These are phyloP conservation scores for Cercospora canescens DNA, from an alignment of 2,329 filamentous ascomycete species.

Conservation along the genomic window DNA sequence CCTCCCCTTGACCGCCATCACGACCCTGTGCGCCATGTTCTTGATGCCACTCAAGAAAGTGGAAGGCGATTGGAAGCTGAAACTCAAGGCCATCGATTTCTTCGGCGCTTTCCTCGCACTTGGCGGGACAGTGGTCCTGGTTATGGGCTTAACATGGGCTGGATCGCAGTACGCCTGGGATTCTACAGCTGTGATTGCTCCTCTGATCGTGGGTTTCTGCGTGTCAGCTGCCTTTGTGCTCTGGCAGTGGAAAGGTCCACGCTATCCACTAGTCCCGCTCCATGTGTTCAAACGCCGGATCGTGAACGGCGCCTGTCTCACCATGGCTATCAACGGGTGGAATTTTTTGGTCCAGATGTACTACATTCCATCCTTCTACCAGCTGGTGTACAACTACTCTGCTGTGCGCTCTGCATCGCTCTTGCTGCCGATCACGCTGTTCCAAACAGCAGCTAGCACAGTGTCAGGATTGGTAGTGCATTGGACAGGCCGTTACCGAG, in stretches of 20 bases:
- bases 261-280: conserved; percentile 51
- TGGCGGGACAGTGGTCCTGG: conserved; percentile 53
- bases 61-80: conserved; percentile 49
- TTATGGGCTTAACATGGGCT: conserved; percentile 57
- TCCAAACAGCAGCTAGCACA: conserved; percentile 23
- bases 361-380: conserved; percentile 32
- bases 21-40: conserved; percentile 51
- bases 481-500: conserved; percentile 25
- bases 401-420: conserved; percentile 22
- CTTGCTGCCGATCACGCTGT: conserved; percentile 21
- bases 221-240: conserved; percentile 53
- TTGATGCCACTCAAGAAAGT: conserved; percentile 60
- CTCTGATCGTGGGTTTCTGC: conserved; percentile 50
- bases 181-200: conserved; percentile 55
- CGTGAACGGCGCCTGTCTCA: conserved; percentile 55
- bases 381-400: conserved; percentile 23
- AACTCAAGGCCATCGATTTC: conserved; percentile 55
- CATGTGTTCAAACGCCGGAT: conserved; percentile 57
- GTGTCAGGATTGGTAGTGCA: conserved; percentile 23
- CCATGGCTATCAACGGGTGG: conserved; percentile 56
- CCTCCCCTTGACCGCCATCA: conserved; percentile 52
- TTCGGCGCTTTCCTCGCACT: conserved; percentile 55
- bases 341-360: conserved; percentile 60
- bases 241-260: conserved; percentile 55
- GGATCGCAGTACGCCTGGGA: conserved; percentile 55